phyloP scores from a whole-genome alignment of 176 grass and related monocot genomes.

The Oryza glaberrima region DNA sequence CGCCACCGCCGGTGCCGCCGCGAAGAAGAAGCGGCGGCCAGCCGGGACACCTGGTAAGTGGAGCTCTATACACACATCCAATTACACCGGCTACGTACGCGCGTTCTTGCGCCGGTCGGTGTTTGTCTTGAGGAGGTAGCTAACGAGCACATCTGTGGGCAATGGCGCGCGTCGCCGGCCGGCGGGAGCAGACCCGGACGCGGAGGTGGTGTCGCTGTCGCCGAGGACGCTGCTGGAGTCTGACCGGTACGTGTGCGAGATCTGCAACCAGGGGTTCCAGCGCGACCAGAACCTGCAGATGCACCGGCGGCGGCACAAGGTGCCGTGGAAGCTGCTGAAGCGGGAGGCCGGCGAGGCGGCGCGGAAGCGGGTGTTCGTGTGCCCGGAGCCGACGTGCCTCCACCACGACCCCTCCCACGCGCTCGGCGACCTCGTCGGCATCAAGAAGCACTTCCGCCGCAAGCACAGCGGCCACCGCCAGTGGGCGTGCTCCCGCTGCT shows the following conservation, averaged over 20 bases:
- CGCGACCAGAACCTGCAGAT: constrained; percentile 92
- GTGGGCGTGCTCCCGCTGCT: constrained; percentile 81
- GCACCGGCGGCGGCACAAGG: constrained; percentile 87
- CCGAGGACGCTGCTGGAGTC: constrained; percentile 88
- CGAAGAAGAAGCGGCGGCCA: constrained; percentile 81
- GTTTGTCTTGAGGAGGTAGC: not conserved
- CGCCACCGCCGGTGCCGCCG: constrained; percentile 6
- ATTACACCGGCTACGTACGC: constrained; percentile 5
- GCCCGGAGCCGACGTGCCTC: constrained; percentile 91
- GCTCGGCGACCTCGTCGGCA: constrained; percentile 71
- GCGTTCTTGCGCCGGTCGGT: not conserved
- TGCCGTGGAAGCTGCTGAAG: constrained; percentile 91
- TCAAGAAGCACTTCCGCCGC: constrained; percentile 96
- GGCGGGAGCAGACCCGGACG: constrained; percentile 70
- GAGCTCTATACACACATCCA: constrained; percentile 39
- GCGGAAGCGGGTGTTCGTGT: constrained; percentile 83
- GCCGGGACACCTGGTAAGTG: constrained; percentile 84
- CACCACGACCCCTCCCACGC: constrained; percentile 84
- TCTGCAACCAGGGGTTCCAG: constrained; percentile 93
- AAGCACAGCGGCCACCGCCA: constrained; percentile 83
- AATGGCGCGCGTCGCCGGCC: not conserved
- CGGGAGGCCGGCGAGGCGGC: constrained; percentile 57
- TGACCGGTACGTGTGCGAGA: constrained; percentile 77
- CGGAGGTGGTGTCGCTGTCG: constrained; percentile 92
- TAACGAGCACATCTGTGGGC: not conserved